phyloP scores from a whole-genome alignment of 768 basidiomycete species.

The Suillus plorans region DNA sequence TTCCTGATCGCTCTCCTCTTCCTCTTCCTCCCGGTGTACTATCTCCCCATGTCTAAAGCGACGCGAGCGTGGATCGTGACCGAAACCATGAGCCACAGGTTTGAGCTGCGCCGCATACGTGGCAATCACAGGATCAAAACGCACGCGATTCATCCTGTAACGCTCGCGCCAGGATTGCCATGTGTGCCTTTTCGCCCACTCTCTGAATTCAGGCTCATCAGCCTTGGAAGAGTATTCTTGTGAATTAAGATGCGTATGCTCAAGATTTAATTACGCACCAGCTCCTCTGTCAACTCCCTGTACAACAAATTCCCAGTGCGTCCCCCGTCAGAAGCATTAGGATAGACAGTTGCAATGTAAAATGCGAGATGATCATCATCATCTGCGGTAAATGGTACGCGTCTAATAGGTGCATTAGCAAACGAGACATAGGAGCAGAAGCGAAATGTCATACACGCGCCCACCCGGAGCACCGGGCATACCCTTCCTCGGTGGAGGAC shows the following conservation, averaged over 20 bases:
- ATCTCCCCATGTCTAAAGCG: neutral
- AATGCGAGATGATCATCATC: slow-evolving; percentile 44
- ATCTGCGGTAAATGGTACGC: slow-evolving; percentile 33
- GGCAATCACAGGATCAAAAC: slow-evolving; percentile 44
- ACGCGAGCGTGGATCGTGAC: slow-evolving; percentile 25
- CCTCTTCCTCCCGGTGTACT: slow-evolving; percentile 7
- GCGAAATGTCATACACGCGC: slow-evolving; percentile 8
- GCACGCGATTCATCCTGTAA: slow-evolving; percentile 44
- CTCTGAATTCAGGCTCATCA: slow-evolving; percentile 38
- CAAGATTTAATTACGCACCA: slow-evolving; percentile 39
- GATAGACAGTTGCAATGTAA: slow-evolving; percentile 50
- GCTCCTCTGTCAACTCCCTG: slow-evolving; percentile 36
- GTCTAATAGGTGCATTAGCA: slow-evolving; percentile 13
- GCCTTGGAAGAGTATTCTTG: slow-evolving; percentile 11
- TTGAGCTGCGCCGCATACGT: slow-evolving; percentile 22
- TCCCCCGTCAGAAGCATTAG: slow-evolving; percentile 32
- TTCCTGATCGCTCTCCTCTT: slow-evolving; percentile 1
- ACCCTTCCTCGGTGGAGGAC: neutral
- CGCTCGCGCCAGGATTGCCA: slow-evolving; percentile 65
- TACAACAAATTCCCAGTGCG: slow-evolving; percentile 52
- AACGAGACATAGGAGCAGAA: neutral
- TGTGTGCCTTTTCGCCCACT: slow-evolving; percentile 43
- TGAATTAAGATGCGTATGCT: neutral
- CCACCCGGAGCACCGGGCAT: slow-evolving; percentile 24
- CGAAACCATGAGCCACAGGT: slow-evolving; percentile 17